phyloP scores from a whole-genome alignment of 139 green algal species.

The Coelastrella sp. region DNA sequence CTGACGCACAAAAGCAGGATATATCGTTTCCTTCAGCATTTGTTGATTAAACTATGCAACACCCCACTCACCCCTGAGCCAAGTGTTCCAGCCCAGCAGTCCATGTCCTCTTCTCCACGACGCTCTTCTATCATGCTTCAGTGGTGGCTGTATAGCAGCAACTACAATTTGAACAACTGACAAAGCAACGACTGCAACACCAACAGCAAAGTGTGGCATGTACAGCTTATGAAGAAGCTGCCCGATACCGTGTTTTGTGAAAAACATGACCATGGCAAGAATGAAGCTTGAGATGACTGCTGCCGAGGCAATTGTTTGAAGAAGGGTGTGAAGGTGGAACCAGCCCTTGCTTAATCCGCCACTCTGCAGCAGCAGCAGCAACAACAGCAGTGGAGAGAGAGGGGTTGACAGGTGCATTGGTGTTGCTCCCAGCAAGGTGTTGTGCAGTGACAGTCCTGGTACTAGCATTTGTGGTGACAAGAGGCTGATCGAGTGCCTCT shows the following conservation, averaged over 20 bases:
- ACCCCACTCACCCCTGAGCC: not conserved
- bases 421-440: too few species aligned
- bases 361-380: not conserved
- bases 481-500: not conserved
- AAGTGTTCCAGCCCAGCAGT: not conserved
- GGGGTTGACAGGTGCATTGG: not conserved
- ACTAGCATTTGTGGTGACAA: not conserved
- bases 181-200: not conserved
- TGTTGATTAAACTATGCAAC: not conserved
- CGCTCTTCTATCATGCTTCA: not conserved
- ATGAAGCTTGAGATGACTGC: not conserved
- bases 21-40: not conserved
- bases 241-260: not conserved
- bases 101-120: too few species aligned
- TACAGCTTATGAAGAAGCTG: not conserved
- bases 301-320: not conserved
- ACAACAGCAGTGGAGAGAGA: not conserved
- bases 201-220: constrained; percentile 2
- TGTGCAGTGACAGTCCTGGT: too few species aligned
- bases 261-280: constrained; percentile 8
- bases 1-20: too few species aligned
- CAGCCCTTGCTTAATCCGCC: not conserved
- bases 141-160: not conserved
- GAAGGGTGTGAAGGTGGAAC: not conserved
- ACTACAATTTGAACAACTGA: not conserved